Base-by-base conservation (phyloP, 129 eudicot species). In the Lonicera japonica region DNA sequence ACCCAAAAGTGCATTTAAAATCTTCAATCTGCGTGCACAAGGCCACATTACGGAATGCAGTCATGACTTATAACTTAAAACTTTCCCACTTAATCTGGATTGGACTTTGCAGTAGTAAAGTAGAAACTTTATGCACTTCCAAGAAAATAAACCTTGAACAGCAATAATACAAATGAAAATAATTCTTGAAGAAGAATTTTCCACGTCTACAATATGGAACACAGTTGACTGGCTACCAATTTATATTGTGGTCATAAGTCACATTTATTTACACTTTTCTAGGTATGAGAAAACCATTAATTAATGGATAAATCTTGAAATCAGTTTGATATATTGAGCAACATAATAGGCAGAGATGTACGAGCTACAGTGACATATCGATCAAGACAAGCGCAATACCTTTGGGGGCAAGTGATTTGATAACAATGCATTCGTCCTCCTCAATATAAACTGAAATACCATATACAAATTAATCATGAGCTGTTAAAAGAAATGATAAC, bases 331-430 rank as follows among this genome's bases (percentile, higher is more conserved):
- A 0, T 45, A 50, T 25, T n/a, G n/a, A n/a, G n/a, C n/a, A n/a
- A n/a, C 5, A 19, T 17, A 15, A 14, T 25, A 34, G 3, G 50
- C 19, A 53, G 4, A 16, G 25, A 50, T 54, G 1, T 17, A 14
- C 5, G 20, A 29, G 15, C 12, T 14, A 34, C 16, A 21, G 7
- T 0, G 24, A 43, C 13, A 7, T 19, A 48, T 11, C 9, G 52
- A 24, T 53, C 36, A 64, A 63, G 16, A 67, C 19, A 52, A 34
- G 13, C 16, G 19, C 5, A 29, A 56, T 85, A 88, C 99, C 95
- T 94, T 94, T 58, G 99, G 99, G 69, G 99, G 99, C 63, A 94
- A 74, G 82, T 94, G 99, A 73, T 88, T 94, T 11, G 99, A 94
- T 54, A 88, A 65, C 72, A 94, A 65, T 12, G 96, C 89, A 73